Percentiles rank a stretch among this genome's conserved stretches.
Conservation (phyloP, 2,329 filamentous ascomycete species). For the Exophiala dermatitidis region DNA sequence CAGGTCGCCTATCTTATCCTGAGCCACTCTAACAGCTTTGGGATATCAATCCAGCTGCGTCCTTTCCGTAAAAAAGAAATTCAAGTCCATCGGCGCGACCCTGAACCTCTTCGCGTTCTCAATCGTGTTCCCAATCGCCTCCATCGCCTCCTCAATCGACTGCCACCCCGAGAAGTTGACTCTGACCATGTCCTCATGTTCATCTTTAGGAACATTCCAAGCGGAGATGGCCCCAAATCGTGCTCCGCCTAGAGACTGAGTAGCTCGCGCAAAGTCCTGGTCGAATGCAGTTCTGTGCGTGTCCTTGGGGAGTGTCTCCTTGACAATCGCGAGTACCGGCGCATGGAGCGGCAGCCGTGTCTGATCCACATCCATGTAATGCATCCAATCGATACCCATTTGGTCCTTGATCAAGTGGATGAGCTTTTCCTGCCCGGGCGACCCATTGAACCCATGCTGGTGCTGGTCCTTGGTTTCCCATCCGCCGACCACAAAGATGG, state of each 20-base stretch:
- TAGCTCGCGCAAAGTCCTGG: conserved; percentile 12
- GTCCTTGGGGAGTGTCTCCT: conserved; percentile 8
- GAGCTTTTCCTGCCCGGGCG: conserved; percentile 15
- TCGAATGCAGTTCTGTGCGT: conserved; percentile 8
- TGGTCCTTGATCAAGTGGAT: conserved; percentile 18
- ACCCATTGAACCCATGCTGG: conserved; percentile 16
- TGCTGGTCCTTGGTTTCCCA: conserved; percentile 18
- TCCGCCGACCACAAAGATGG: conserved; percentile 18
- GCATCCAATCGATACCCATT: conserved; percentile 21
- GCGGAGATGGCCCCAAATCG: conserved; percentile 13
- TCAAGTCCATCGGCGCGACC: conserved; percentile 8
- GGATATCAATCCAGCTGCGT: conserved; percentile 9
- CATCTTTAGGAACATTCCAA: conserved; percentile 19
- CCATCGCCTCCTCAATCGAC: conserved; percentile 9
- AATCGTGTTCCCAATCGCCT: conserved; percentile 11
- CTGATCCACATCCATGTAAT: conserved; percentile 20
- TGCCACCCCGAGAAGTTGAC: conserved; percentile 20
- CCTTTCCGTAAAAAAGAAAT: conserved; percentile 13
- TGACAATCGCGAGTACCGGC: conserved; percentile 13
- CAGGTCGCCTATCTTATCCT: too few species aligned
- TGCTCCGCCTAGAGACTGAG: conserved; percentile 10
- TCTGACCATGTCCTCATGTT: conserved; percentile 14
- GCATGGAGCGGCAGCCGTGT: conserved; percentile 10
- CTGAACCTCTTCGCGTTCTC: conserved; percentile 8
- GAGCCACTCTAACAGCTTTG: neutral